phyloP scores from a whole-genome alignment of 2,329 filamentous ascomycete species.

The Epicoccum nigrum region DNA sequence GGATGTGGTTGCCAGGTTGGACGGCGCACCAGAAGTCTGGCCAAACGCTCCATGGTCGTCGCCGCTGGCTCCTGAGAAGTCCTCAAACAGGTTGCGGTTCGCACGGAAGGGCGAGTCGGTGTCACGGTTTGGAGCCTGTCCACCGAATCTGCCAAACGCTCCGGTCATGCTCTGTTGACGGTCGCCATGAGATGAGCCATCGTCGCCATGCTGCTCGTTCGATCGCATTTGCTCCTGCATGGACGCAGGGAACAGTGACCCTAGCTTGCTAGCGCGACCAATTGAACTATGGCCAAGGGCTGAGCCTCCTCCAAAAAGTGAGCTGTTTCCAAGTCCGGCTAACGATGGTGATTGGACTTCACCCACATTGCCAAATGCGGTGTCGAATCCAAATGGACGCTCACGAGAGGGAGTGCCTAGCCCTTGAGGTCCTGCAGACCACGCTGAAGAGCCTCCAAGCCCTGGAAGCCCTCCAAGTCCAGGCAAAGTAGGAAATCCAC shows the following conservation, averaged over 20 bases:
- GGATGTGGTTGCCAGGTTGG: slow-evolving; percentile 37
- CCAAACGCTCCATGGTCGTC: slow-evolving; percentile 39
- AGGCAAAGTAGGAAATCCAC: slow-evolving; percentile 70
- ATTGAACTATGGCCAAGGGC: slow-evolving; percentile 66
- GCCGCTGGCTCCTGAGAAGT: slow-evolving; percentile 40
- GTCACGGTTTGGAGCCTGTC: slow-evolving; percentile 44
- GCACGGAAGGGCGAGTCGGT: slow-evolving; percentile 50
- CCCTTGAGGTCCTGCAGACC: slow-evolving; percentile 70
- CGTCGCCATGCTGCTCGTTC: slow-evolving; percentile 62
- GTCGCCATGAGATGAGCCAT: slow-evolving; percentile 50
- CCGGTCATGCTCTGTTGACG: slow-evolving; percentile 60
- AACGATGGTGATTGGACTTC: slow-evolving; percentile 79
- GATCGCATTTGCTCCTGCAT: slow-evolving; percentile 91
- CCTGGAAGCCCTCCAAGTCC: slow-evolving; percentile 63
- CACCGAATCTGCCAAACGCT: slow-evolving; percentile 68
- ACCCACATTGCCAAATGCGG: slow-evolving; percentile 74
- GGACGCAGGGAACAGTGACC: slow-evolving; percentile 82
- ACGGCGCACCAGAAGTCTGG: slow-evolving; percentile 27
- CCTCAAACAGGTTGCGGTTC: slow-evolving; percentile 48
- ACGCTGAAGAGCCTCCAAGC: slow-evolving; percentile 65
- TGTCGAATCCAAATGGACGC: slow-evolving; percentile 58
- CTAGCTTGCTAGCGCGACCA: slow-evolving; percentile 79
- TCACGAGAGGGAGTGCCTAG: slow-evolving; percentile 76
- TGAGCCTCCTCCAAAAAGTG: slow-evolving; percentile 65
- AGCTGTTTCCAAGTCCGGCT: slow-evolving; percentile 66